phyloP scores from a whole-genome alignment of 2,329 filamentous ascomycete genomes.

The Fragosphaeria purpurea region DNA sequence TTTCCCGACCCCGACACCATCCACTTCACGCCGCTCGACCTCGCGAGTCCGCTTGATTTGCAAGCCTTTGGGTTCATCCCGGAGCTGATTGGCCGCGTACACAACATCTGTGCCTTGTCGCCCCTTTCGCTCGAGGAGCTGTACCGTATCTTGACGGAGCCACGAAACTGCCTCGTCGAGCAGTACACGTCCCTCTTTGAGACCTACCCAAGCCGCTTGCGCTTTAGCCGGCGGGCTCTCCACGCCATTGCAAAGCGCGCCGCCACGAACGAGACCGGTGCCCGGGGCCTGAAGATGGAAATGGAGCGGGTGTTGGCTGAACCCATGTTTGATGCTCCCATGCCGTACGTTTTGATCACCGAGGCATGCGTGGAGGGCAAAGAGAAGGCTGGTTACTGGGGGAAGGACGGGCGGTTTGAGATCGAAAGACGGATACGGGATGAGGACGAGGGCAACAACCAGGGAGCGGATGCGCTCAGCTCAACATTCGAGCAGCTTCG shows the following conservation, averaged over 20 bases:
- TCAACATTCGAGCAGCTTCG: slow-evolving; percentile 31
- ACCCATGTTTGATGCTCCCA: slow-evolving; percentile 72
- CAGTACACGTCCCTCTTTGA: slow-evolving; percentile 87
- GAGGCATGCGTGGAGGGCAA: slow-evolving; percentile 56
- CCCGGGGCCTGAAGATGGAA: slow-evolving; percentile 67
- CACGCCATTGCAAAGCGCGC: slow-evolving; percentile 66
- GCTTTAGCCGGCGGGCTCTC: slow-evolving; percentile 75
- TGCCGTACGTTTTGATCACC: slow-evolving; percentile 64
- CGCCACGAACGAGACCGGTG: slow-evolving; percentile 57
- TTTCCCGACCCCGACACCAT: slow-evolving; percentile 21
- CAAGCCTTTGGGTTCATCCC: slow-evolving; percentile 87
- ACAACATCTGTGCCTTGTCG: slow-evolving; percentile 77
- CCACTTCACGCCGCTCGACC: slow-evolving; percentile 52
- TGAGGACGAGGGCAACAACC: slow-evolving; percentile 36
- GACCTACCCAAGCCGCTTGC: slow-evolving; percentile 66
- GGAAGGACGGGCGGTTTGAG: slow-evolving; percentile 60
- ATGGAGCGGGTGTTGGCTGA: slow-evolving; percentile 71
- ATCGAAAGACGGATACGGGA: slow-evolving; percentile 58
- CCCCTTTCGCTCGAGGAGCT: slow-evolving; percentile 60
- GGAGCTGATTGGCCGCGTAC: slow-evolving; percentile 89
- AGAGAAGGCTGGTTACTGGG: slow-evolving; percentile 53
- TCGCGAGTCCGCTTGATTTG: slow-evolving; percentile 65
- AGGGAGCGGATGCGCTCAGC: neutral
- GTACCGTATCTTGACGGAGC: slow-evolving; percentile 83
- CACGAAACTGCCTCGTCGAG: slow-evolving; percentile 73